Evolutionary conservation across 345 rosid genomes (phyloP).

Genomic region (Abelmoschus esculentus): DNA sequence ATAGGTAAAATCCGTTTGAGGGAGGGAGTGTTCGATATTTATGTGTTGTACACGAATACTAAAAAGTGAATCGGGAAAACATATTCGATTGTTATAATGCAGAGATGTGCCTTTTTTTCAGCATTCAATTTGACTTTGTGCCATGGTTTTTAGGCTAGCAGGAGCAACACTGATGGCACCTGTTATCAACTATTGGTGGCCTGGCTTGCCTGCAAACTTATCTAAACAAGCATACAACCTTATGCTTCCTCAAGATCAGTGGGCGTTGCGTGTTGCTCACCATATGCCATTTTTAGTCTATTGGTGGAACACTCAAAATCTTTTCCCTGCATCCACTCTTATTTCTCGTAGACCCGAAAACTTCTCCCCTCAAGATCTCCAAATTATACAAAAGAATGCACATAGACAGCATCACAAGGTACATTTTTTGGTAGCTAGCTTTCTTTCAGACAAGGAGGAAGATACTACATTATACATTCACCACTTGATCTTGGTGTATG

Average conservation of each 20-base stretch:
- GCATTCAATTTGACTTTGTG: neutral
- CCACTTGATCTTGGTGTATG: neutral
- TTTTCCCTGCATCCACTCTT: slow-evolving; percentile 35
- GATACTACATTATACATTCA: too few species aligned
- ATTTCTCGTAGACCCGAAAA: slow-evolving; percentile 19
- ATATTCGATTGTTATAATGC: neutral
- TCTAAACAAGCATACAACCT: slow-evolving; percentile 28
- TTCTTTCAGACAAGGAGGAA: neutral
- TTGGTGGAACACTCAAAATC: slow-evolving; percentile 63
- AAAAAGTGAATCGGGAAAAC: neutral
- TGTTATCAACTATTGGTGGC: slow-evolving; percentile 56
- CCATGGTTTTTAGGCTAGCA: slow-evolving; percentile 30
- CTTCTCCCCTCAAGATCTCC: slow-evolving; percentile 33
- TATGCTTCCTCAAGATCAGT: slow-evolving; percentile 35
- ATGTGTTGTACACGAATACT: slow-evolving; percentile 19
- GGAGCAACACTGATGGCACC: slow-evolving; percentile 51
- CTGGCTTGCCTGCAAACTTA: slow-evolving; percentile 37
- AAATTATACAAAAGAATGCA: slow-evolving; percentile 21
- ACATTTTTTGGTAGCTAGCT: neutral
- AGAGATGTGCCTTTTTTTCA: neutral
- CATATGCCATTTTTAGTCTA: slow-evolving; percentile 40
- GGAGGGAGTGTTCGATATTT: neutral
- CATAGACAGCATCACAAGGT: slow-evolving; percentile 17
- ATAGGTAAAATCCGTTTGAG: slow-evolving; percentile 24
- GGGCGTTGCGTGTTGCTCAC: slow-evolving; percentile 51